These are phyloP conservation scores for Bipolaris victoriae DNA, from an alignment of 2,329 filamentous ascomycete species.

Conservation along the genomic window DNA sequence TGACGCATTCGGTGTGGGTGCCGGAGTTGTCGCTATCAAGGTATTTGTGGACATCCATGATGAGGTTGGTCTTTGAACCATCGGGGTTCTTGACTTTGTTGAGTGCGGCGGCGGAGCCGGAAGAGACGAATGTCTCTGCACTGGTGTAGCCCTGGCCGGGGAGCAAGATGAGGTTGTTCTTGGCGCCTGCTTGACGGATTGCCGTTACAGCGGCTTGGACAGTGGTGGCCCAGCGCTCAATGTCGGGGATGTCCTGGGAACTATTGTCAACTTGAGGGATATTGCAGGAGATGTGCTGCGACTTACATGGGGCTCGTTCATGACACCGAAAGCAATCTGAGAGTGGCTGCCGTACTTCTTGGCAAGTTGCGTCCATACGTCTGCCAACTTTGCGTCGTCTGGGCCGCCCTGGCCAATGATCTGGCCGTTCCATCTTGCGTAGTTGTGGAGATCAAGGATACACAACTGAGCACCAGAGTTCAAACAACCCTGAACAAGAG, in stretches of 20 bases:
- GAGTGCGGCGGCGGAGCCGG: slow-evolving; percentile 54
- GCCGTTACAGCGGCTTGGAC: slow-evolving; percentile 69
- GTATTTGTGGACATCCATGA: slow-evolving; percentile 54
- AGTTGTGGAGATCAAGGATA: slow-evolving; percentile 61
- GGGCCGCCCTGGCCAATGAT: slow-evolving; percentile 72
- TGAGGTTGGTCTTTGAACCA: slow-evolving; percentile 61
- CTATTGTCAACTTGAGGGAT: slow-evolving; percentile 20
- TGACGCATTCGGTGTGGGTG: slow-evolving; percentile 36
- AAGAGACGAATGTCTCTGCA: slow-evolving; percentile 31
- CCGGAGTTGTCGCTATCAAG: slow-evolving; percentile 51
- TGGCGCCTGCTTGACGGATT: slow-evolving; percentile 69
- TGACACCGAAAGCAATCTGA: slow-evolving; percentile 68
- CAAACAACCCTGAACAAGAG: slow-evolving; percentile 63
- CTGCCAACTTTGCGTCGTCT: slow-evolving; percentile 63
- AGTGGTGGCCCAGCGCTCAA: slow-evolving; percentile 60
- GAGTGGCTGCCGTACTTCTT: slow-evolving; percentile 61
- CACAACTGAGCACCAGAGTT: slow-evolving; percentile 61
- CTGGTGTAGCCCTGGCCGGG: slow-evolving; percentile 66
- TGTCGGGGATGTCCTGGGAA: slow-evolving; percentile 11
- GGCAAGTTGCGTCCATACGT: slow-evolving; percentile 63
- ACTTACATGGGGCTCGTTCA: slow-evolving; percentile 69
- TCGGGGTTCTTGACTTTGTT: slow-evolving; percentile 64
- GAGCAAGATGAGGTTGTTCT: slow-evolving; percentile 66
- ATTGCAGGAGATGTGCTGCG: slow-evolving; percentile 53
- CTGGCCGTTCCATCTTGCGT: slow-evolving; percentile 63